A percentile compares a stretch with the other conserved stretches of the same genome.
Evolutionary conservation across 495 filamentous ascomycete species (phyloP).

Genomic region (Acidomyces sp.): DNA sequence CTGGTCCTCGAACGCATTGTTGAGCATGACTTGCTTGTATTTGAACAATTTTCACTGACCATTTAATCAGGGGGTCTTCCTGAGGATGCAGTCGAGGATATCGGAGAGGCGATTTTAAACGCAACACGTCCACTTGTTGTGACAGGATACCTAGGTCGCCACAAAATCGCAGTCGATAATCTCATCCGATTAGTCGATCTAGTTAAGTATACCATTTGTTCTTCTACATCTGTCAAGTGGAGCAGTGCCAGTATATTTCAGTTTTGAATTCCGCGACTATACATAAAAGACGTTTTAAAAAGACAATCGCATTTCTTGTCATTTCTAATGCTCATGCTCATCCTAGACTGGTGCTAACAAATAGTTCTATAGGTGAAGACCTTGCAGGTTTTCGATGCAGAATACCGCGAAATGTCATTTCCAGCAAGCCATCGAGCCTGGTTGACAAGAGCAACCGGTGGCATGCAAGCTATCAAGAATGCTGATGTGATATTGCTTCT

Average conservation of each 20-base stretch:
- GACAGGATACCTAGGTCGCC: slow-evolving; percentile 18
- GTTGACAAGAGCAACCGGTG: slow-evolving; percentile 8
- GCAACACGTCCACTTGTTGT: slow-evolving; percentile 18
- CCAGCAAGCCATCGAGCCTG: slow-evolving; percentile 16
- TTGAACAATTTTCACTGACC: no score
- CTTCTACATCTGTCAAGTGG: no score
- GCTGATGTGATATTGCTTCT: slow-evolving; percentile 22
- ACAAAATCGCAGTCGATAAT: slow-evolving; percentile 4
- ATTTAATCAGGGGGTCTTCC: slow-evolving; percentile 15
- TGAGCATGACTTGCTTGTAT: no score
- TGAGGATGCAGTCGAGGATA: slow-evolving; percentile 7
- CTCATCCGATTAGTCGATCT: slow-evolving; percentile 16
- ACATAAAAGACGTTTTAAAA: no score
- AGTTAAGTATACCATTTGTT: no score
- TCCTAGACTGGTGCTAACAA: no score
- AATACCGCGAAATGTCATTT: slow-evolving; percentile 16
- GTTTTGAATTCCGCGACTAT: no score
- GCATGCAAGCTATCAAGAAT: slow-evolving; percentile 9
- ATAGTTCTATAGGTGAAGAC: no score
- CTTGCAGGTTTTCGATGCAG: slow-evolving; percentile 18
- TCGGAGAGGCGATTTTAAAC: slow-evolving; percentile 11
- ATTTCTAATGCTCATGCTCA: no score
- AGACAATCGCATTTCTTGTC: no score
- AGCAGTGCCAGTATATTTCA: no score
- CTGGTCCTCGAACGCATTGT: no score